Percentiles rank a stretch among this genome's conserved stretches.
phyloP scores from a whole-genome alignment of 805 yeast genomes.

The Priceomyces fermenticarens region DNA sequence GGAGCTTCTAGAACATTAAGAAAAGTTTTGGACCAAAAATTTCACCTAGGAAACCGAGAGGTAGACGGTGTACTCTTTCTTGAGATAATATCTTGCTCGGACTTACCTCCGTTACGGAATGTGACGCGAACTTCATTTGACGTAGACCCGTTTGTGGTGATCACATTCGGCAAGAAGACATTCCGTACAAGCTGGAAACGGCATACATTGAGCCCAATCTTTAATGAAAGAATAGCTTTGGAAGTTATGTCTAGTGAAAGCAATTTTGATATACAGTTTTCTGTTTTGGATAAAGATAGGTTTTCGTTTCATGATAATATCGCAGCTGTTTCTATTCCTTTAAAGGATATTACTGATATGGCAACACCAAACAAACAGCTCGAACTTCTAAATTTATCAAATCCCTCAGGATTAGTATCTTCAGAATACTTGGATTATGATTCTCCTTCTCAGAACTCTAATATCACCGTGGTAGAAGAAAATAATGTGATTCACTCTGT shows the following conservation, averaged over 20 bases:
- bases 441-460: slow-evolving; percentile 3
- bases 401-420: background rate
- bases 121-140: slow-evolving; percentile 77
- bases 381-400: background rate
- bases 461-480: slow-evolving; percentile 16
- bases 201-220: slow-evolving; percentile 80
- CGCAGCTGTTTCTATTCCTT: slow-evolving; percentile 59
- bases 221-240: slow-evolving; percentile 75
- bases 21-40: slow-evolving; percentile 15
- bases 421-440: background rate
- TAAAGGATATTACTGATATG: slow-evolving; percentile 45
- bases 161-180: slow-evolving; percentile 84
- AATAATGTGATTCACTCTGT: slow-evolving; percentile 28
- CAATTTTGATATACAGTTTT: slow-evolving; percentile 63
- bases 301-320: slow-evolving; percentile 82
- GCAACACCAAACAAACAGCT: slow-evolving; percentile 20
- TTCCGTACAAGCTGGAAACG: slow-evolving; percentile 81
- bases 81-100: slow-evolving; percentile 70
- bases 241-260: slow-evolving; percentile 68
- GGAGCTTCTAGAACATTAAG: slow-evolving; percentile 2
- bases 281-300: slow-evolving; percentile 80
- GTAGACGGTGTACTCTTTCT: slow-evolving; percentile 71
- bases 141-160: slow-evolving; percentile 95
- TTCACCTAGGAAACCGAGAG: slow-evolving; percentile 36
- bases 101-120: slow-evolving; percentile 74